Percentiles rank a stretch among this genome's conserved stretches.
These are phyloP conservation scores for Aquilaria yunnanensis DNA, from an alignment of 345 rosid genomes.

Conservation along the genomic window DNA sequence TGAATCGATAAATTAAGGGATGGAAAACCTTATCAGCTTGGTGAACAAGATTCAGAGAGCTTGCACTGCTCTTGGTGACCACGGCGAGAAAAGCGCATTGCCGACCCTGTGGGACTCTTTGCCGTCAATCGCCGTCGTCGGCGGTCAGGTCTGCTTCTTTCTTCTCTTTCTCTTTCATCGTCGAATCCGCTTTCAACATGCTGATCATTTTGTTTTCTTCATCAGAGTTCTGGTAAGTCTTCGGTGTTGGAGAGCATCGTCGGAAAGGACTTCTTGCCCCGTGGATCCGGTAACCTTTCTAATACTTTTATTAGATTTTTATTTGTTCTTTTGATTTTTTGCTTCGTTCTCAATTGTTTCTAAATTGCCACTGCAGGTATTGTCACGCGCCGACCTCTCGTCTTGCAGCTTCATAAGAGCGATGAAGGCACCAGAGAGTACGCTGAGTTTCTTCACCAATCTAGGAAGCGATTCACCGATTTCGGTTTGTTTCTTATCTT, in stretches of 20 bases:
- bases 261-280: conserved; percentile 98
- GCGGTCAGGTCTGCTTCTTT: conserved; percentile 75
- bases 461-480: conserved; percentile 78
- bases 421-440: conserved; percentile 93
- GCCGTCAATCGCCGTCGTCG: conserved; percentile 97
- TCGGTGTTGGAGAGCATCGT: conserved; percentile 97
- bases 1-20: conserved; percentile 10
- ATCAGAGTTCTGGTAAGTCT: conserved; percentile 98
- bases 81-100: conserved; percentile 80
- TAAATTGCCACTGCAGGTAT: conserved; percentile 49
- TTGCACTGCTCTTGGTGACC: conserved; percentile 99
- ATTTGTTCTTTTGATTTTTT: not conserved
- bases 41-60: conserved; percentile 99
- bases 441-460: conserved; percentile 95
- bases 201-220: not conserved
- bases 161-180: conserved; percentile 12
- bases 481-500: conserved; percentile 41
- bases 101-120: conserved; percentile 99
- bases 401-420: conserved; percentile 92
- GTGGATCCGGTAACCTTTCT: conserved; percentile 80
- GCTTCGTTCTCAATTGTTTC: not conserved
- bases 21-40: conserved; percentile 91
- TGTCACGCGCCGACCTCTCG: conserved; percentile 95
- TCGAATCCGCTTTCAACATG: conserved; percentile 4
- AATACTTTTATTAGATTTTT: not conserved